Evolutionary conservation across 2,329 filamentous ascomycete species (phyloP), one percentile per base, ranked within the genome.

Genomic region (Erysiphe pulchra): DNA sequence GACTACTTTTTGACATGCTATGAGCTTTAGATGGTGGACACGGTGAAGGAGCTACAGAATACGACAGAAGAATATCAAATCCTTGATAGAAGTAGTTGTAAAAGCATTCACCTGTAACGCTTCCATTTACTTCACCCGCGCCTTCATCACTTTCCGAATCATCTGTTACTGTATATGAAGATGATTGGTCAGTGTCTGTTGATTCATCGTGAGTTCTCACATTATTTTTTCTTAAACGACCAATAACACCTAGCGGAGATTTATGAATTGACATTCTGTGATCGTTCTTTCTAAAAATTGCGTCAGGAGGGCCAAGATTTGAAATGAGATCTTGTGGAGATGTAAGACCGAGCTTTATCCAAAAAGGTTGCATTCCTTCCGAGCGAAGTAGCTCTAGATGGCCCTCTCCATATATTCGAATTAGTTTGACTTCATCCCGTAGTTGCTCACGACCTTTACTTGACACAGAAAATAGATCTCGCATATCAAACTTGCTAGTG

Each of bases 71-170:
- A 10, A 94, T 72, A 60, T 98, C 90, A 56, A 98, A 92, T 1
- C 90, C 90, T 50, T 93, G 77, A 52, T 87, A 80, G 58, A 94
- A 98, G 60, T 98, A 98, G 59, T 95, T 95, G 62, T 90, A 94
- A 59, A 95, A 98, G 51, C 78, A 85, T 57, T 92, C 83, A 4
- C 75, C 71, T 1, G 75, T 72, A 3, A 75, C 52, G 58, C 67
- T 64, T 51, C 66, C 64, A 1, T 65, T 63, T 3, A 64, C 57
- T 30, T 72, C 70, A 30, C 75, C 75, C 39, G 73, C 70, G 14
- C 73, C 70, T 18, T 68, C 69, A 24, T 81, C 79, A 18, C 69
- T 66, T 47, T 75, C 72, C 1, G 75, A 74, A 47, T 75, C 74
- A 55, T 84, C 80, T 1, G 76, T 80, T 28, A 70, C 70, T 1